Percentiles rank a stretch among this genome's conserved stretches.
phyloP scores from a whole-genome alignment of 352 stramenopile genomes.

The Phytophthora melonis region DNA sequence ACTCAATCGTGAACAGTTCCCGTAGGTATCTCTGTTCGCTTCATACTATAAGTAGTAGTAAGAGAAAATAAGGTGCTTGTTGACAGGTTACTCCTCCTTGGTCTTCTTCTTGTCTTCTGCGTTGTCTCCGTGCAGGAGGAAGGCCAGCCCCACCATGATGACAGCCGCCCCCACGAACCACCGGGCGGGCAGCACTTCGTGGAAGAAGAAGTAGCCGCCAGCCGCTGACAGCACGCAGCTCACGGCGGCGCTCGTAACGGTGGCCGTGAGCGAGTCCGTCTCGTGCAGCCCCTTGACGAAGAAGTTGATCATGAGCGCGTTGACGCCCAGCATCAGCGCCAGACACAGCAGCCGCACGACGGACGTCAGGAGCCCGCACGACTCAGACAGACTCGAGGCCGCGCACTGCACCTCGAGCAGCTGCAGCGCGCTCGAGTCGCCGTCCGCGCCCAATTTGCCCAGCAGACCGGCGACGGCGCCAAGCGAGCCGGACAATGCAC shows the following conservation, averaged over 20 bases:
- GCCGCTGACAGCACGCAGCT: conserved; percentile 82
- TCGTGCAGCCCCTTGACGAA: conserved; percentile 83
- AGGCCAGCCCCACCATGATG: conserved; percentile 70
- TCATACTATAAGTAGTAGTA: no score
- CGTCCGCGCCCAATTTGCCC: conserved; percentile 58
- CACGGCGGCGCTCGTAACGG: conserved; percentile 71
- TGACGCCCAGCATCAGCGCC: conserved; percentile 69
- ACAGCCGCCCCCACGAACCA: conserved; percentile 77
- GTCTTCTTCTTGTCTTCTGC: background rate
- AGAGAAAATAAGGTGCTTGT: background rate
- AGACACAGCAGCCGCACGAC: conserved; percentile 56
- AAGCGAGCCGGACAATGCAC: conserved; percentile 55
- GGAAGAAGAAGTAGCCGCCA: conserved; percentile 62
- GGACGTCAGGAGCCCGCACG: conserved; percentile 16
- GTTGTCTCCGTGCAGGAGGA: conserved; percentile 68
- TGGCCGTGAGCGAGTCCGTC: conserved; percentile 83
- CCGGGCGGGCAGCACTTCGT: conserved; percentile 65
- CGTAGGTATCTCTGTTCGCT: no score
- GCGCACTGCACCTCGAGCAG: conserved; percentile 25
- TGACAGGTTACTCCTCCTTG: conserved; percentile 21
- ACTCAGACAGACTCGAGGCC: background rate
- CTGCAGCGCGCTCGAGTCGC: conserved; percentile 31
- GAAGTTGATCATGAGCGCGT: conserved; percentile 77
- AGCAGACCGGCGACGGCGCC: conserved; percentile 58
- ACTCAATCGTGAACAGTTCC: no score